A percentile compares a stretch with the other conserved stretches of the same genome.
Evolutionary conservation across 176 grass and related monocot genomes (phyloP).

Genomic region (Zea luxurians): DNA sequence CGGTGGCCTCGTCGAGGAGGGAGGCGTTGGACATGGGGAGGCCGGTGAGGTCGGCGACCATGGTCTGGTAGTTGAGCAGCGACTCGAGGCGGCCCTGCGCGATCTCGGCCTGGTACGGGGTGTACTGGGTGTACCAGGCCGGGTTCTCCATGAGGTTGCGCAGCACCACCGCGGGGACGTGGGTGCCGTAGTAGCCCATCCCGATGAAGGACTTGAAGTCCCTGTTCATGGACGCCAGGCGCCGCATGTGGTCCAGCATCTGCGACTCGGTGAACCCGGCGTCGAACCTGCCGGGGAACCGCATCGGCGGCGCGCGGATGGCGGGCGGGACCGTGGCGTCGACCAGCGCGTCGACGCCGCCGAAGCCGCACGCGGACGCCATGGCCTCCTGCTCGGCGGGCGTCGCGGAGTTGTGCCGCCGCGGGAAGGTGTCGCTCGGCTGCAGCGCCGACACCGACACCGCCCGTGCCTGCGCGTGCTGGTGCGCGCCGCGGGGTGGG

Average conservation of each 20-base stretch:
- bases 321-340: conserved; percentile 74
- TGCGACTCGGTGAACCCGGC: conserved; percentile 78
- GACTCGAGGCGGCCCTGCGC: conserved; percentile 96
- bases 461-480: conserved; percentile 37
- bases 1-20: conserved; percentile 98
- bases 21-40: conserved; percentile 99
- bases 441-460: conserved; percentile 61
- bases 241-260: conserved; percentile 87
- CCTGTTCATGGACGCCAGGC: conserved; percentile 78
- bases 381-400: conserved; percentile 69
- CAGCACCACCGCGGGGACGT: conserved; percentile 73
- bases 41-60: conserved; percentile 88
- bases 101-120: conserved; percentile 99
- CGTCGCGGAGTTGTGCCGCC: conserved; percentile 88
- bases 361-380: conserved; percentile 70
- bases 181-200: conserved; percentile 95
- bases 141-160: conserved; percentile 99
- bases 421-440: conserved; percentile 89
- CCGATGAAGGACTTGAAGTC: conserved; percentile 91
- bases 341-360: conserved; percentile 65
- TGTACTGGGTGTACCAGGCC: conserved; percentile 99
- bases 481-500: conserved; percentile 1
- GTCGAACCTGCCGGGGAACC: conserved; percentile 65
- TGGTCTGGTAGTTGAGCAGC: conserved; percentile 94
- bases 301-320: conserved; percentile 63